Percentiles rank a stretch among this genome's conserved stretches.
Conservation (phyloP, 129 eudicot genomes). For the Artemisia tridentata region DNA sequence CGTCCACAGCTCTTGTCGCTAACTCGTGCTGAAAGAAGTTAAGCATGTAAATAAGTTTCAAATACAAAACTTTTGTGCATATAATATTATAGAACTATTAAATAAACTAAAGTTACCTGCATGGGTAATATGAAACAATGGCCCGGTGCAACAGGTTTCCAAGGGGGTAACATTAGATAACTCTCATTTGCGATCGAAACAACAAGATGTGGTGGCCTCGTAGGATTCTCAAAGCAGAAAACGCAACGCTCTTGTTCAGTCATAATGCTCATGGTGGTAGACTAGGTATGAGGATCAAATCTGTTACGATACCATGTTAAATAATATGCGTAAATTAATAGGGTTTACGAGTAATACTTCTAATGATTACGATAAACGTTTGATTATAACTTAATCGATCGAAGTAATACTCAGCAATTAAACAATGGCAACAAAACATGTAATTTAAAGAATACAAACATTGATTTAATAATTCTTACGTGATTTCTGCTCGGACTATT, state of each 20-base stretch:
- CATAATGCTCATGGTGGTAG: conserved; percentile 30
- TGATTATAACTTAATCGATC: too few species aligned
- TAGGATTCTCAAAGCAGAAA: conserved; percentile 87
- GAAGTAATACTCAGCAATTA: too few species aligned
- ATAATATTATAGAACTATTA: not conserved
- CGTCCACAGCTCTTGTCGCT: conserved; percentile 72
- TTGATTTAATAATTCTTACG: too few species aligned
- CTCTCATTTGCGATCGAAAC: conserved; percentile 83
- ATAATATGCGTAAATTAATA: too few species aligned
- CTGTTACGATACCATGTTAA: too few species aligned
- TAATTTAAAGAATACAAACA: too few species aligned
- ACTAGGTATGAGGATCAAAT: too few species aligned
- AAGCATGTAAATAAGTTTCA: not conserved
- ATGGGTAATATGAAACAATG: conserved; percentile 88
- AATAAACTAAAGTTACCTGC: conserved; percentile 48
- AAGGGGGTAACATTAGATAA: conserved; percentile 73
- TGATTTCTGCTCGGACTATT: too few species aligned
- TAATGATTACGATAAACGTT: too few species aligned
- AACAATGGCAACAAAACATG: too few species aligned
- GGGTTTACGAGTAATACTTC: too few species aligned
- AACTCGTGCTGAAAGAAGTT: conserved; percentile 64
- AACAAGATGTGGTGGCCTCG: conserved; percentile 80
- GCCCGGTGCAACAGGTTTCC: conserved; percentile 76
- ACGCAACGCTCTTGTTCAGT: conserved; percentile 89
- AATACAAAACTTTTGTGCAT: not conserved